Evolutionary conservation across 2,329 filamentous ascomycete genomes (phyloP).

Genomic region (Calonectria pseudoreteaudii): DNA sequence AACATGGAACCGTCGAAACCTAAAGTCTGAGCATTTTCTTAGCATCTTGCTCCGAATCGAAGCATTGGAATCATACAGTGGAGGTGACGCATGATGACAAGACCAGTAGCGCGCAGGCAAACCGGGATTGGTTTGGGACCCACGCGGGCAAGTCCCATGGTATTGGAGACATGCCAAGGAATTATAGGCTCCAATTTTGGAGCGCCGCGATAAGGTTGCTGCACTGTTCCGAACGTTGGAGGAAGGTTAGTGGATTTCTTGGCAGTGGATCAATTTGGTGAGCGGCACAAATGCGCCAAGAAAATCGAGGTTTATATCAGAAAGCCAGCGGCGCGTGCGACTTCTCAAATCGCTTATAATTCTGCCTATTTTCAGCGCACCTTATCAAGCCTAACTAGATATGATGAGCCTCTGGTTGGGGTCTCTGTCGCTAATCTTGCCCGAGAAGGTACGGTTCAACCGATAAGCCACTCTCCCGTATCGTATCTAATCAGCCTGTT

Average conservation of each 20-base stretch:
- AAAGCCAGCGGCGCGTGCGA: background rate
- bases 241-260: background rate
- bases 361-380: too few species aligned
- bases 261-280: background rate
- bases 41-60: background rate
- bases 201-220: too few species aligned
- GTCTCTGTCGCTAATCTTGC: background rate
- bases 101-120: background rate
- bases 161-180: background rate
- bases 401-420: too few species aligned
- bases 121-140: background rate
- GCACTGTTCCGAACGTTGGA: too few species aligned
- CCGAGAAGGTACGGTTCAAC: background rate
- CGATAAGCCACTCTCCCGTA: background rate
- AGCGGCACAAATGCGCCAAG: background rate
- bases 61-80: background rate
- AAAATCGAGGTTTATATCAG: background rate
- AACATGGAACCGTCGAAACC: slow-evolving; percentile 8
- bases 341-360: too few species aligned
- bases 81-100: slow-evolving; percentile 4
- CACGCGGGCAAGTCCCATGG: slow-evolving; percentile 7
- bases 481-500: background rate
- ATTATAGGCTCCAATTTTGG: background rate
- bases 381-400: background rate
- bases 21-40: background rate